Base-by-base conservation (phyloP, 2,329 filamentous ascomycete genomes). In the Colletotrichum falcatum region DNA sequence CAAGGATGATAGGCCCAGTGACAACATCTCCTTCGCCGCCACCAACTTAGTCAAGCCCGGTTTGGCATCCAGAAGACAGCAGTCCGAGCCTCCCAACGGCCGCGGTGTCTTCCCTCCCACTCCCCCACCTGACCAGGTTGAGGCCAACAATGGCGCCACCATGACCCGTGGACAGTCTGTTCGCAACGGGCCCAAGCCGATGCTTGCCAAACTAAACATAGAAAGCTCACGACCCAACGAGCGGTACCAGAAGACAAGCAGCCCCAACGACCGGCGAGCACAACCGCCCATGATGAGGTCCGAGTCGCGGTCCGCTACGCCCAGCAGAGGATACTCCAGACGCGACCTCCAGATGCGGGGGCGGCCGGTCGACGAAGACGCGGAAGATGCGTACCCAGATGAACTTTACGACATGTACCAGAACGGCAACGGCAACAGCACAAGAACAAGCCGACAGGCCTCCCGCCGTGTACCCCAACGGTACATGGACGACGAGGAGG, bases 71-170 rank as follows among this genome's bases (percentile, higher is more conserved):
- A 90, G 93, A 74, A 89, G 92, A 77, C 94, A 97, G 76, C 94
- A 96, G 78, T 96, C 93, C 23, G 94, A 96, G 78, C 94, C 94
- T 11, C 93, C 94, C 0, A 89, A 89, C 78, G 69, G 69, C 12
- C 90, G 94, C 76, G 93, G 93, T 76, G 89, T 95, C 73, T 98
- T 98, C 83, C 96, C 96, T 23, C 96, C 96, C n/a, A 98, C 96
- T n/a, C 96, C 96, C 49, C 96, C 96, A 8, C 96, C 96, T 7
- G 96, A 99, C 84, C 89, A 89, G 72, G 94, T 98, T 74, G 92
- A 91, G 76, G 81, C 81, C 4, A 72, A 79, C 8, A 74, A 76
- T 53, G 63, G 66, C 30, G 62, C 39, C n/a, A 56, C 68, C 46
- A 83, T 87, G 75, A 87, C 82, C 73, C 85, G 89, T 28, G 88